Evolutionary conservation across 495 filamentous ascomycete genomes (phyloP).

Genomic region (Penicillium subrubescens): DNA sequence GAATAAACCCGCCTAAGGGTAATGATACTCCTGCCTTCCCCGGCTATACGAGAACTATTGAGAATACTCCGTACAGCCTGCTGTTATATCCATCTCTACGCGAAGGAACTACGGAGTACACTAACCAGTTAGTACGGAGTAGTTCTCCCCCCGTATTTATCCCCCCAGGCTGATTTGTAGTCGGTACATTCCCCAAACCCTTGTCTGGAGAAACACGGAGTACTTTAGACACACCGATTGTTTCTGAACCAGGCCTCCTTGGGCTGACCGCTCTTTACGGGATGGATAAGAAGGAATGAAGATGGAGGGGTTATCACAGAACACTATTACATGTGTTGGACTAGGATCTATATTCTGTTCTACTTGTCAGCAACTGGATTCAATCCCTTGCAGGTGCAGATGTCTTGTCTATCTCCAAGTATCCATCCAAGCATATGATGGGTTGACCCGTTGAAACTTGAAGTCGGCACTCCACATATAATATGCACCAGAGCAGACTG

Average conservation of each 20-base stretch:
- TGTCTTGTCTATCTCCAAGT: neutral
- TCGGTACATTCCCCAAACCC: no score
- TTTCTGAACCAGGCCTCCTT: neutral
- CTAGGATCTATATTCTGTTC: no score
- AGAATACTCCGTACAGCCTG: no score
- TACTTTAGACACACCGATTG: neutral
- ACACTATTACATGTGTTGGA: neutral
- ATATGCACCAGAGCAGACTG: neutral
- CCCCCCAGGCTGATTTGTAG: no score
- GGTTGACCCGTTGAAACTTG: neutral
- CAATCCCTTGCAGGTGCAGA: neutral
- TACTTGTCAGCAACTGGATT: no score
- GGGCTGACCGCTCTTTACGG: neutral
- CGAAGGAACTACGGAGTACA: no score
- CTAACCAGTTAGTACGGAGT: no score
- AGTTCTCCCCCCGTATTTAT: neutral
- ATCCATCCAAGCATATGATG: neutral
- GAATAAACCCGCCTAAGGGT: neutral
- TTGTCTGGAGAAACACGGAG: neutral
- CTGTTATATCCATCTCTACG: neutral
- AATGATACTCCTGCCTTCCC: neutral
- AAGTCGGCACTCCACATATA: neutral
- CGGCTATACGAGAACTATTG: neutral
- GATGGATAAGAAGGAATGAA: neutral
- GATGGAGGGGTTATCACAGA: neutral